phyloP scores from a whole-genome alignment of 1,284 basidiomycete species.

The Fomes fomentarius region DNA sequence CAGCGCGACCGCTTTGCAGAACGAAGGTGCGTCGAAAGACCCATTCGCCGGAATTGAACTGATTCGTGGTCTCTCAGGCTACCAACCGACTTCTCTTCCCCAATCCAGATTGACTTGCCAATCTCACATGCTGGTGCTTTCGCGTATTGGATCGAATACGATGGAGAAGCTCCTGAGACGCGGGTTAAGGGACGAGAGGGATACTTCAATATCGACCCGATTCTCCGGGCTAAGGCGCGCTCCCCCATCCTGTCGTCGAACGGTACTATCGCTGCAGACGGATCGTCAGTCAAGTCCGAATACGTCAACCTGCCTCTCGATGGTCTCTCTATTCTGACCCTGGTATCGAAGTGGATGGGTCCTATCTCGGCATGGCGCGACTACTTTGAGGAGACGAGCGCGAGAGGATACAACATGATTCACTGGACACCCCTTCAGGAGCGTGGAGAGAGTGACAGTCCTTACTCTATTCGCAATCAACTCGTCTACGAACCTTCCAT shows the following conservation, averaged over 20 bases:
- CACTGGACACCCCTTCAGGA: slow-evolving; percentile 95
- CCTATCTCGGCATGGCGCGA: slow-evolving; percentile 74
- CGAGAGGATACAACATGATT: slow-evolving; percentile 94
- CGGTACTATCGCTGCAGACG: slow-evolving; percentile 50
- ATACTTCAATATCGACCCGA: slow-evolving; percentile 95
- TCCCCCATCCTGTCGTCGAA: slow-evolving; percentile 69
- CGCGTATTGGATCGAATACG: slow-evolving; percentile 92
- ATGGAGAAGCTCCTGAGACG: slow-evolving; percentile 55
- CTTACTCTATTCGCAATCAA: slow-evolving; percentile 92
- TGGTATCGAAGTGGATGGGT: slow-evolving; percentile 98
- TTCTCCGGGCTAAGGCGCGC: slow-evolving; percentile 76
- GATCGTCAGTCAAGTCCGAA: slow-evolving; percentile 50
- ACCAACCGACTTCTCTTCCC: slow-evolving; percentile 82
- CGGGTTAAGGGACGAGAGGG: slow-evolving; percentile 83
- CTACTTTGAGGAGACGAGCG: slow-evolving; percentile 80
- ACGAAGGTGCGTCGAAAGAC: slow-evolving; percentile 64
- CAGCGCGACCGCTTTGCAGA: slow-evolving; percentile 77
- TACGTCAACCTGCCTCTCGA: slow-evolving; percentile 78
- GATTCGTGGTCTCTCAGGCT: slow-evolving; percentile 49
- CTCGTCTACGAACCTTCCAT: slow-evolving; percentile 77
- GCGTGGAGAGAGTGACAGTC: slow-evolving; percentile 85
- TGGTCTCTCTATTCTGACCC: slow-evolving; percentile 83
- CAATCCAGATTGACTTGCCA: slow-evolving; percentile 89
- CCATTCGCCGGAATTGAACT: not conserved
- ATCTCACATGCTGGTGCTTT: slow-evolving; percentile 96